phyloP scores from a whole-genome alignment of 495 filamentous ascomycete genomes.

The Penicillium waksmanii region DNA sequence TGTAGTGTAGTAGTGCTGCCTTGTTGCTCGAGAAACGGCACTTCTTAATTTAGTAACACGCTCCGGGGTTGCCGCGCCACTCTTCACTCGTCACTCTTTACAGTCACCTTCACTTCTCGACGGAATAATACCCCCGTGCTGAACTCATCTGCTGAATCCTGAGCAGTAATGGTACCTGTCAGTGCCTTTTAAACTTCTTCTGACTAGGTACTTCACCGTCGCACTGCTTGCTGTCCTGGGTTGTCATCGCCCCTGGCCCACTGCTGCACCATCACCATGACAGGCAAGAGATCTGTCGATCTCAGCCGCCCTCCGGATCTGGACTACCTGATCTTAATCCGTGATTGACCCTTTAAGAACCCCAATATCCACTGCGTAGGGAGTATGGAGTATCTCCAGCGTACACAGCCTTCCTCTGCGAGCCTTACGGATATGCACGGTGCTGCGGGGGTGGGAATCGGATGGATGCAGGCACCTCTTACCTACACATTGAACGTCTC shows the following conservation, averaged over 20 bases:
- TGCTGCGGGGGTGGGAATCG: no score
- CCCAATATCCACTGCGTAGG: neutral
- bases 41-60: conserved; percentile 2
- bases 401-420: neutral
- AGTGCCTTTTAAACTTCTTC: no score
- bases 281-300: conserved; percentile 1
- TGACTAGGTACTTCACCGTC: neutral
- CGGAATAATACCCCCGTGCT: no score
- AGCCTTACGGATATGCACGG: neutral
- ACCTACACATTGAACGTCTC: no score
- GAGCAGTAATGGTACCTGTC: no score
- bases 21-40: conserved; percentile 2
- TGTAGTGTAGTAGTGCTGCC: neutral
- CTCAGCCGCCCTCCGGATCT: neutral
- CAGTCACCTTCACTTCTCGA: no score
- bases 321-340: neutral
- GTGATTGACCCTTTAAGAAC: neutral
- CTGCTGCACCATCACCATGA: neutral
- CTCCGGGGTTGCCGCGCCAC: neutral
- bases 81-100: no score
- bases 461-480: no score
- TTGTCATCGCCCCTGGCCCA: neutral
- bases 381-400: neutral
- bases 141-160: no score
- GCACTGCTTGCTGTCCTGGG: neutral